Evolutionary conservation across 352 stramenopile genomes (phyloP), one percentile per base, ranked within the genome.

Genomic region (Phytophthora cryptogea): DNA sequence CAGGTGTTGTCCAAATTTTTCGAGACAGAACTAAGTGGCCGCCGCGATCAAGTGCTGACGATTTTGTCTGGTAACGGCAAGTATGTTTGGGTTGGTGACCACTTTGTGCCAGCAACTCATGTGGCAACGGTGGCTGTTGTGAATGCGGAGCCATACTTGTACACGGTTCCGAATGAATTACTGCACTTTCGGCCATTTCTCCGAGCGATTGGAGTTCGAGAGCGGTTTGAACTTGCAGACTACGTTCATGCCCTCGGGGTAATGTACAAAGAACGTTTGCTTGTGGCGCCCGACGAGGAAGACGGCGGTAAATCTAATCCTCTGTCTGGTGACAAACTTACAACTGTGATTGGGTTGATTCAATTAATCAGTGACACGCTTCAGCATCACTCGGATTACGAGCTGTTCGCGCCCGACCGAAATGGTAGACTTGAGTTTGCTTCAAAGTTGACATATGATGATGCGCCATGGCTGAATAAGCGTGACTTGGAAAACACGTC

Each of bases 381-480:
- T 16, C 59, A 75, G 31, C 70, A 88, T 41, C 70, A 85, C 27
- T 72, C 66, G 4, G 67, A 87, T 44, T 81, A 82, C 32, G 75
- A 84, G 39, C 49, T 92, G 9, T 90, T 76, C 36, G 70, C 76
- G 16, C 83, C 83, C 10, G 74, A 88, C 33, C 59, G 63, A 17
- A 66, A 74, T 55, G 74, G 72, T 9, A 44, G 78, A 10, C 59
- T 92, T 47, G 48, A 66, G 9, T 56, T 76, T 16, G 54, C 76
- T 31, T 57, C 76, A 28, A 75, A 74, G 26, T 72, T 92, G 26
- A 78, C 72, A 4, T 89, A 76, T 62, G 80, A 92, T 31, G 83
- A 92, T 48, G 78, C 83, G 3, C 83, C 83, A 23, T 92, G 83
- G 83, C 43, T 92, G 27, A 59, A 87, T 53, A 78, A 82, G 41